Base-by-base conservation (phyloP, 768 basidiomycete species). In the Dictyophora rubrovolvata region DNA sequence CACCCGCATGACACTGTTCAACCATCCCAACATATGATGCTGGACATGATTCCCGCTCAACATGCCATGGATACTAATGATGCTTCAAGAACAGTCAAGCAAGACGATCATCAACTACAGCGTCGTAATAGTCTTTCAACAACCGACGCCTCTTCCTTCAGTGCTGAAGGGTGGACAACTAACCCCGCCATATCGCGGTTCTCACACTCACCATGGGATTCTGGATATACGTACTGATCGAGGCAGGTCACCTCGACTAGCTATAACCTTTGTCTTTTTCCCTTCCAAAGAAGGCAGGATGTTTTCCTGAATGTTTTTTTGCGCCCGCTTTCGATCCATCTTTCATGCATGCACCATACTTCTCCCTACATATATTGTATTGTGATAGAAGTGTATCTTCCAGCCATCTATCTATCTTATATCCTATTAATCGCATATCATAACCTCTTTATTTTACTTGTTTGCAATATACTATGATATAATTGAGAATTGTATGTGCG, bases 161-260 rank as follows among this genome's bases (percentile, higher is more conserved):
- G 17, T 23, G 12, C 21, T 18, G 55, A 56, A 21, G 46, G 18
- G 5, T 56, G 55, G 55, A n/a, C 17, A 14, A 18, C 46, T 18
- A 17, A 42, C 6, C 46, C 46, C 2, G 42, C 48, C 18, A 16
- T 48, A 14, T 22, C 50, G 10, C 55, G 55, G 42, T 56, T 20
- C 47, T 16, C 55, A 6, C 55, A 56, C 16, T 12, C 47, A 28
- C 42, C 37, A n/a, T 56, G 55, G 55, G 42, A 56, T 22, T n/a
- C 46, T 21, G 46, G 55, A n/a, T 56, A 22, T 46, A 48, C 22
- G 9, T 56, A 56, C 34, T 56, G 21, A 55, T 17, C 12, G 55
- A 10, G 23, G 55, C 20, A 48, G 47, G 16, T 12, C n/a, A 22
- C 33, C 22, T 55, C 18, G 33, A 18, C 18, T 55, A 36, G 7